Evolutionary conservation across 2,329 filamentous ascomycete genomes (phyloP), one percentile per base, ranked within the genome.

Genomic region (Aspergillus oerlinghausenensis): DNA sequence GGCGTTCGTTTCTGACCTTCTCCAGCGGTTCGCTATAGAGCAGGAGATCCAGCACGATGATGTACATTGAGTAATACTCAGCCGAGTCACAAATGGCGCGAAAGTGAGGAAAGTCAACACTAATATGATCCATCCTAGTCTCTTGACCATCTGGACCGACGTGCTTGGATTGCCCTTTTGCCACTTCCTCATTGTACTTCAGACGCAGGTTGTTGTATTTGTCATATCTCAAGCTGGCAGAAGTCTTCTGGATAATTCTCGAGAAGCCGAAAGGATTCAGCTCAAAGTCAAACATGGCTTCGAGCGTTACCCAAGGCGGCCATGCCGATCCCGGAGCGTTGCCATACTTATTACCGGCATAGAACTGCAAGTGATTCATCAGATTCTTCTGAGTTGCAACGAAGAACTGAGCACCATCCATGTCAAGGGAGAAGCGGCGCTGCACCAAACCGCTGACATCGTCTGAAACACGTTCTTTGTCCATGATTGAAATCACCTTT

Each of bases 331-430:
- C 91, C 38, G 84, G 82, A 43, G 90, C 86, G 29, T 92, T 88
- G 40, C 95, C 95, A 68, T 99, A 99, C 58, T 87, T 88, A 73
- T 93, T 96, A 53, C 92, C 93, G 23, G 93, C 92, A 71, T 99
- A 97, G 80, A 96, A 88, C 53, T 94, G 92, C 53, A 97, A 82
- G 61, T 95, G 85, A 60, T 90, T 88, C 9, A 88, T 89, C 11
- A 99, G 93, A 72, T 88, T 94, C 76, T 95, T 95, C 67, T 93
- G 89, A 60, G 93, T 93, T 0, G 93, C 94, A 51, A 99, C 92
- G 65, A 99, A 99, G 75, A 99, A 97, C 72, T 99, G 94, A 28
- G 95, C 88, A 69, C 93, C 96, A 75, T 99, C 94, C 89, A 97
- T 97, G 63, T 92, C 90, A 60, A 97, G 87, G 28, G 92, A 85